Evolutionary conservation across 306 rosid genomes (phyloP).

Genomic region (Cucumis cinereus): DNA sequence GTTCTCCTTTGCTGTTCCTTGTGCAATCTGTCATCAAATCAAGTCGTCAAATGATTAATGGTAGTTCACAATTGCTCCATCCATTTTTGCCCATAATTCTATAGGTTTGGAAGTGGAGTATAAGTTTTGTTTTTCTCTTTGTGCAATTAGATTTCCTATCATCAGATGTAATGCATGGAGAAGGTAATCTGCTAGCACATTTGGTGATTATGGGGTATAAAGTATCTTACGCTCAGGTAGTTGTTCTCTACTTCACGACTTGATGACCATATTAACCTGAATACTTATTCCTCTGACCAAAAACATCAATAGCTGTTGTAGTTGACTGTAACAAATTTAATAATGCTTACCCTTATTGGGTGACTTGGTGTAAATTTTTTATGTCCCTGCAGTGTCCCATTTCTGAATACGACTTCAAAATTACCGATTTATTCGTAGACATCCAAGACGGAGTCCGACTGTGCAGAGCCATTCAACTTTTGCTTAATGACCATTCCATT

Average conservation of each 20-base stretch:
- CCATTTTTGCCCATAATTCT: constrained; percentile 7
- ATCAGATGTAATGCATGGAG: constrained; percentile 82
- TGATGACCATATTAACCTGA: background rate
- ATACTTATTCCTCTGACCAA: background rate
- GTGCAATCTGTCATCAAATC: constrained; percentile 53
- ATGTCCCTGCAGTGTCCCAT: constrained; percentile 53
- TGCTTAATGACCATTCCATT: constrained; percentile 62
- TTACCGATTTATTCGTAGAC: constrained; percentile 64
- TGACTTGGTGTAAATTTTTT: background rate
- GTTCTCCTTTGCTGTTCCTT: constrained; percentile 75
- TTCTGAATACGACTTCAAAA: constrained; percentile 60
- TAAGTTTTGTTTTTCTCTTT: constrained; percentile 27
- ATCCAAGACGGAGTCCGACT: constrained; percentile 81
- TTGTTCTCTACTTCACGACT: background rate
- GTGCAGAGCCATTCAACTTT: constrained; percentile 76
- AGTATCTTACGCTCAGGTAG: constrained; percentile 68
- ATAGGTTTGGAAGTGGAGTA: constrained; percentile 1
- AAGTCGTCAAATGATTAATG: constrained; percentile 61
- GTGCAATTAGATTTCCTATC: constrained; percentile 67
- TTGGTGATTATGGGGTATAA: constrained; percentile 69
- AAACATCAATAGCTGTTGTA: background rate
- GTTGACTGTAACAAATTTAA: background rate
- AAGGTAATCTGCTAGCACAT: constrained; percentile 80
- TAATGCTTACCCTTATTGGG: background rate
- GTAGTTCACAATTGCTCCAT: constrained; percentile 10